Evolutionary conservation across 192 early-diverging fungal species (phyloP).

Genomic region (Phlyctochytrium bullatum): DNA sequence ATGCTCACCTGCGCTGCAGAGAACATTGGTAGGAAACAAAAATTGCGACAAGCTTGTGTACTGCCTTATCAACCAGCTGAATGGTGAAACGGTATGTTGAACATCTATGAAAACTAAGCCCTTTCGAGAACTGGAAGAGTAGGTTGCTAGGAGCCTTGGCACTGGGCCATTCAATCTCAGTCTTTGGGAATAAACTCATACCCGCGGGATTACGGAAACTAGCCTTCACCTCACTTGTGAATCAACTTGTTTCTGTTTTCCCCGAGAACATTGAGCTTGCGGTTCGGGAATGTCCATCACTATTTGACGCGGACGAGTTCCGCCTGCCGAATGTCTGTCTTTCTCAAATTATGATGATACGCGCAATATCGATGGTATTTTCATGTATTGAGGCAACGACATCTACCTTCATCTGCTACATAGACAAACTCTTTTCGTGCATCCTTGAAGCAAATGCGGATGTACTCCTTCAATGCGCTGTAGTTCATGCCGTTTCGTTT

Average conservation of each 20-base stretch:
- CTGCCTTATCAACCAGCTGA: conserved; percentile 14
- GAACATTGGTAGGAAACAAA: conserved; percentile 12
- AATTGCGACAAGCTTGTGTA: conserved; percentile 12
- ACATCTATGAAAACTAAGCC: not conserved
- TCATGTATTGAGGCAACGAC: conserved; percentile 22
- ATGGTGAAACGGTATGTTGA: conserved; percentile 27
- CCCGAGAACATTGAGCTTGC: conserved; percentile 22
- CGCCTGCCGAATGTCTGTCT: conserved; percentile 24
- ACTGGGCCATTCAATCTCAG: conserved; percentile 15
- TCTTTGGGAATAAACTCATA: conserved; percentile 7
- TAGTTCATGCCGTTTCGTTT: conserved; percentile 29
- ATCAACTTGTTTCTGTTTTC: conserved; percentile 31
- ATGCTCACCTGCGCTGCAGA: conserved; percentile 13
- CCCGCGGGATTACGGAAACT: conserved; percentile 18
- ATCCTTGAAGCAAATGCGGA: conserved; percentile 24
- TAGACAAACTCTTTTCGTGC: conserved; percentile 35
- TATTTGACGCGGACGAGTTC: conserved; percentile 31
- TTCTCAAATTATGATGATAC: conserved; percentile 30
- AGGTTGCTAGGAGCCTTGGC: conserved; percentile 20
- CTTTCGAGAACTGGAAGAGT: conserved; percentile 16
- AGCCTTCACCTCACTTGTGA: conserved; percentile 33
- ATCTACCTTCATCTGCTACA: conserved; percentile 31
- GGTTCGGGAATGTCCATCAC: conserved; percentile 10
- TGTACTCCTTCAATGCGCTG: conserved; percentile 33
- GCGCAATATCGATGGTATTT: conserved; percentile 31